Evolutionary conservation across 176 grass and related monocot genomes (phyloP).

Genomic region (Otatea glauca): DNA sequence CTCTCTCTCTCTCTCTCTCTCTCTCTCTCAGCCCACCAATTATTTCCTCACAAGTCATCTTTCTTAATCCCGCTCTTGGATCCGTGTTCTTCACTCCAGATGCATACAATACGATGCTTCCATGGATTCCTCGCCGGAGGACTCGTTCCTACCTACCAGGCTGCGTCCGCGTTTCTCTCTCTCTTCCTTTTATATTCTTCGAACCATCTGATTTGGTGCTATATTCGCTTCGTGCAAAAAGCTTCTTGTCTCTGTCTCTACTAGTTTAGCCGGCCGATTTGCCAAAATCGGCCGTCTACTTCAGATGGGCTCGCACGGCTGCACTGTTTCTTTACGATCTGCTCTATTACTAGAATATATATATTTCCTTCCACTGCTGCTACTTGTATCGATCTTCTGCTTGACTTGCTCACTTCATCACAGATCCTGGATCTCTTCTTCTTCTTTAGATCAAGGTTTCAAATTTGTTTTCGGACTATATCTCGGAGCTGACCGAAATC

Average conservation of each 20-base stretch:
- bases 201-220: background rate
- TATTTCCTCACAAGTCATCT: background rate
- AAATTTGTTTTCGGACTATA: too few relatives aligned
- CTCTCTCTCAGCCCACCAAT: too few relatives aligned
- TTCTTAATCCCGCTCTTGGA: background rate
- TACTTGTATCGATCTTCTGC: background rate
- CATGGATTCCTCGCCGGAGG: background rate
- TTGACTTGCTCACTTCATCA: background rate
- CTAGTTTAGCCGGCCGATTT: background rate
- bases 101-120: background rate
- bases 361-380: background rate
- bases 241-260: background rate
- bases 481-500: too few relatives aligned
- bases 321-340: background rate
- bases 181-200: too few relatives aligned
- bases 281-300: background rate
- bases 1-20: too few relatives aligned
- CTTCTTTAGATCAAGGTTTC: background rate
- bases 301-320: background rate
- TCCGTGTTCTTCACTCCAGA: background rate
- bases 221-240: background rate
- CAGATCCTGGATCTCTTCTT: background rate
- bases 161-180: too few relatives aligned
- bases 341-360: too few relatives aligned
- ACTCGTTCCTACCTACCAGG: background rate